These are phyloP conservation scores for Plasmodium coatneyi DNA, from an alignment of 169 alveolate genomes.

Conservation along the genomic window DNA sequence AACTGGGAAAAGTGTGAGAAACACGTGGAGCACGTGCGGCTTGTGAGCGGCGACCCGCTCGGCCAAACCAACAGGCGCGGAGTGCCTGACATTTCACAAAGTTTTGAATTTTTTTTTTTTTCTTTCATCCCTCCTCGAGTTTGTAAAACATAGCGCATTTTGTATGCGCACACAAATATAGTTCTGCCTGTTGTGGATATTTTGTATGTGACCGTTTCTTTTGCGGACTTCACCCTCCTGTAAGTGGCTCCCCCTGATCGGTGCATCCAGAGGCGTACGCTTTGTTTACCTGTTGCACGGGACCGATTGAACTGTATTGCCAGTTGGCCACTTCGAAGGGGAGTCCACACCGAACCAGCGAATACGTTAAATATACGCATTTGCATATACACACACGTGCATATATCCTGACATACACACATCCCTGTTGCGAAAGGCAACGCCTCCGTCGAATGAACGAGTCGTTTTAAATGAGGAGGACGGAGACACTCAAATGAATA, in stretches of 20 bases:
- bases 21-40: neutral
- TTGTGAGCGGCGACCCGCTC: neutral
- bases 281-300: neutral
- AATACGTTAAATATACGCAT: neutral
- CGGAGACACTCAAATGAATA: constrained; percentile 16
- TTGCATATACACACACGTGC: neutral
- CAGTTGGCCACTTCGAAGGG: neutral
- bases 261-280: neutral
- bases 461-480: constrained; percentile 11
- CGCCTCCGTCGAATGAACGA: neutral
- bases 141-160: neutral
- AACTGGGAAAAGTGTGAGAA: neutral
- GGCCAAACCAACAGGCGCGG: neutral
- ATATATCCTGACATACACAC: neutral
- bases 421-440: neutral
- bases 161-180: neutral
- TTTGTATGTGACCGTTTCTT: neutral
- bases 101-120: neutral
- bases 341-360: neutral
- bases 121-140: neutral
- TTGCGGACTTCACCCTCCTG: neutral
- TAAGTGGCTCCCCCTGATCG: neutral
- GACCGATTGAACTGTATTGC: neutral
- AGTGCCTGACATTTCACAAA: neutral
- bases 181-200: neutral